Evolutionary conservation across 768 basidiomycete species (phyloP).

Genomic region (Tricholoma bakamatsutake): DNA sequence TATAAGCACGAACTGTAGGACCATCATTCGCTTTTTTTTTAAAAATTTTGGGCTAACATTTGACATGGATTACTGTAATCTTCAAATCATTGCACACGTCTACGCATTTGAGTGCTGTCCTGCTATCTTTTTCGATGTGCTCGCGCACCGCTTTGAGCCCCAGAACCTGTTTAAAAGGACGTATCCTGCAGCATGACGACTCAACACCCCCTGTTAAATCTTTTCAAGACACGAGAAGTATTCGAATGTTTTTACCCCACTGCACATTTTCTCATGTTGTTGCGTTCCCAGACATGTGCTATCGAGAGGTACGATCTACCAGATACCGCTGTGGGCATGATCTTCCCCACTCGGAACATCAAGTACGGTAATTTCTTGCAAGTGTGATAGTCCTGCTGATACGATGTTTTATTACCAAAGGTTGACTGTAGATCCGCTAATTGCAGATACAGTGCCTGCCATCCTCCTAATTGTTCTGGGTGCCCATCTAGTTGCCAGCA

Average conservation of each 20-base stretch:
- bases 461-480: constrained; percentile 4
- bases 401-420: neutral
- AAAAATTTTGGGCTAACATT: neutral
- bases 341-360: constrained; percentile 4
- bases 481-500: constrained; percentile 10
- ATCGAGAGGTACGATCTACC: constrained; percentile 13
- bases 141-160: neutral
- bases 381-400: neutral
- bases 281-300: constrained; percentile 6
- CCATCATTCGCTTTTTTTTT: neutral
- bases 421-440: constrained; percentile 11
- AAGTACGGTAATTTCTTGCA: neutral
- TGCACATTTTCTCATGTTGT: neutral
- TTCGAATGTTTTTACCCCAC: neutral
- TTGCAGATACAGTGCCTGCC: constrained; percentile 12
- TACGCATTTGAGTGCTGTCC: neutral
- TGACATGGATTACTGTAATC: neutral
- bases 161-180: neutral
- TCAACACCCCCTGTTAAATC: neutral
- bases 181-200: neutral
- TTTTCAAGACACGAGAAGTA: neutral
- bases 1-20: neutral
- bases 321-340: constrained; percentile 11
- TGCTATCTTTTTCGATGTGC: neutral
- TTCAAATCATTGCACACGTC: neutral